Conservation (phyloP, 495 filamentous ascomycete species). For the Daldinia childiae region DNA sequence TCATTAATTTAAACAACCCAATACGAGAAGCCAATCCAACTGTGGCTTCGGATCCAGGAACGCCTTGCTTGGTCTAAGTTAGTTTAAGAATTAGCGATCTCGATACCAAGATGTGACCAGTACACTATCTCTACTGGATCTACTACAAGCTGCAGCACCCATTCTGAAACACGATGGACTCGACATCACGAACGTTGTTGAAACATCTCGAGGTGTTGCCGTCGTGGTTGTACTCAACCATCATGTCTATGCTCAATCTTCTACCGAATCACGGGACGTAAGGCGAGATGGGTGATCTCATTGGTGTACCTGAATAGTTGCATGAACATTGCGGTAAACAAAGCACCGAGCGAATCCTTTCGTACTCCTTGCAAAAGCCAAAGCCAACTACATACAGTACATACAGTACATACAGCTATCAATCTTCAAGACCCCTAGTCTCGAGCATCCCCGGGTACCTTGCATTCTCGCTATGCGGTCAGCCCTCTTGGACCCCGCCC, state of each 20-base stretch:
- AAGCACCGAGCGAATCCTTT: constrained; percentile 32
- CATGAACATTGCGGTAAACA: constrained; percentile 37
- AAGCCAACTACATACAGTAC: constrained; percentile 20
- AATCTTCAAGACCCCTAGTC: constrained; percentile 1
- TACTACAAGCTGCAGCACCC: constrained; percentile 11
- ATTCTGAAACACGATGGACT: constrained; percentile 39
- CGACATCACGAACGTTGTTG: constrained; percentile 32
- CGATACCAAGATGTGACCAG: constrained; percentile 32
- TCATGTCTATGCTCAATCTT: constrained; percentile 18
- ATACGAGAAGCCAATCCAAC: constrained; percentile 4
- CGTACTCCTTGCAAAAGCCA: constrained; percentile 10
- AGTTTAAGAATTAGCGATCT: constrained; percentile 8
- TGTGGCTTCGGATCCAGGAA: constrained; percentile 16
- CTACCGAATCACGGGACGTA: constrained; percentile 27
- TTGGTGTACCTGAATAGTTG: constrained; percentile 41
- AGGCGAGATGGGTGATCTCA: constrained; percentile 21
- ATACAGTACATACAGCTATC: not conserved
- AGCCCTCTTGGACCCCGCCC: constrained; percentile 20
- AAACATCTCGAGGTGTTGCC: constrained; percentile 30
- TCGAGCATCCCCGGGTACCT: constrained; percentile 18
- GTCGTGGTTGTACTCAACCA: constrained; percentile 21
- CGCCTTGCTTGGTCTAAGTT: not conserved
- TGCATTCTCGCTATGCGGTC: constrained; percentile 34
- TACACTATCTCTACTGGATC: constrained; percentile 20
- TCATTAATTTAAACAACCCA: constrained; percentile 23